Conservation (phyloP, 352 stramenopile genomes). For the Phytophthora sp. region DNA sequence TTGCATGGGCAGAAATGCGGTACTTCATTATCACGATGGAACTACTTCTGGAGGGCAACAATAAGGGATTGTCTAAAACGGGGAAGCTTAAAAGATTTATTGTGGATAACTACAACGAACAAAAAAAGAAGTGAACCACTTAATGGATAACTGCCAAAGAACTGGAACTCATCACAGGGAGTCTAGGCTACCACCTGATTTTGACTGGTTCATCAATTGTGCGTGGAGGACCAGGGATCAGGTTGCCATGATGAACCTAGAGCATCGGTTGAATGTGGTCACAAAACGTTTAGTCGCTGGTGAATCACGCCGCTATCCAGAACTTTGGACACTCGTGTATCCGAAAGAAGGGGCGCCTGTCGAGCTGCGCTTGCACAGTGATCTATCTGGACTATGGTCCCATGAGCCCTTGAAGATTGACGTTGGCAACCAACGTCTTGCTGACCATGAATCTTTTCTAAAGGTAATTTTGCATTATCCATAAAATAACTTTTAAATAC, state of each 20-base stretch:
- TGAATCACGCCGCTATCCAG: conserved; percentile 1
- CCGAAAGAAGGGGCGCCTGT: background rate
- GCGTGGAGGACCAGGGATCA: background rate
- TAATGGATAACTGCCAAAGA: background rate
- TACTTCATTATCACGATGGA: conserved; percentile 25
- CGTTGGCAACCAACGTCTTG: background rate
- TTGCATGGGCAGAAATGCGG: conserved; percentile 20
- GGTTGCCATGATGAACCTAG: background rate
- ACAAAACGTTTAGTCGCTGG: background rate
- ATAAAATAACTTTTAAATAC: background rate
- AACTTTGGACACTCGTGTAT: conserved; percentile 1
- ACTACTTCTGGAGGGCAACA: background rate
- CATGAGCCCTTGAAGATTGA: conserved; percentile 7
- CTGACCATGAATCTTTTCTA: background rate
- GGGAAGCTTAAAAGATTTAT: background rate
- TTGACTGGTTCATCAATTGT: conserved; percentile 4
- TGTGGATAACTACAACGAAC: background rate
- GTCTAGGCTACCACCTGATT: conserved; percentile 13
- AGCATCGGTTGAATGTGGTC: background rate
- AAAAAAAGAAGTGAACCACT: background rate
- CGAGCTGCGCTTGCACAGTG: conserved; percentile 16
- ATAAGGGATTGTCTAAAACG: background rate
- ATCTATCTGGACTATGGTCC: conserved; percentile 11
- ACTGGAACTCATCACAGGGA: background rate
- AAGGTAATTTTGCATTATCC: background rate